These are phyloP conservation scores for Penicillium sp. DNA, from an alignment of 2,329 filamentous ascomycete genomes.

Conservation along the genomic window DNA sequence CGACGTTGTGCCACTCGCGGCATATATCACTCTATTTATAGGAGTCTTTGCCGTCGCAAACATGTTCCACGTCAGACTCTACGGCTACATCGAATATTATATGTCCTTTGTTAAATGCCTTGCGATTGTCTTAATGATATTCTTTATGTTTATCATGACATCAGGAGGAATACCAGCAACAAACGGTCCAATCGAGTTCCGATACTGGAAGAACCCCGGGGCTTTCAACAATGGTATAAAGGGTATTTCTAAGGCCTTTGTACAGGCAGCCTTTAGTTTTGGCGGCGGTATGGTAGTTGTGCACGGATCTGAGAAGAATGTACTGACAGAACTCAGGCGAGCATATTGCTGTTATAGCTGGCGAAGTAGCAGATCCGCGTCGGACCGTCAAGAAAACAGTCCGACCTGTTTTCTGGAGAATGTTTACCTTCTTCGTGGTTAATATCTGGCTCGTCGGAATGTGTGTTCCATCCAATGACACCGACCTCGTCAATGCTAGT, in stretches of 20 bases:
- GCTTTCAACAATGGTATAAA: conserved; percentile 33
- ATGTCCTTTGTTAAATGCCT: conserved; percentile 32
- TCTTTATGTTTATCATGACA: conserved; percentile 37
- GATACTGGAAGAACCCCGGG: conserved; percentile 27
- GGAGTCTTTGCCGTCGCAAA: conserved; percentile 26
- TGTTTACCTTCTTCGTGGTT: conserved; percentile 34
- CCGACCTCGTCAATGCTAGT: conserved; percentile 23
- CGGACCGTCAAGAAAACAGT: conserved; percentile 30
- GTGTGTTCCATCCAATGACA: conserved; percentile 31
- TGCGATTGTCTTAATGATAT: conserved; percentile 32
- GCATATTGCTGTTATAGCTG: conserved; percentile 34
- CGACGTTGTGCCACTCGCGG: conserved; percentile 26
- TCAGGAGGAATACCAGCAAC: conserved; percentile 32
- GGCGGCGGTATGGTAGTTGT: conserved; percentile 19
- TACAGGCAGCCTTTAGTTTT: conserved; percentile 35
- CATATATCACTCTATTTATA: conserved; percentile 34
- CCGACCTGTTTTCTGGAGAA: conserved; percentile 33
- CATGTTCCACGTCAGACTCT: conserved; percentile 26
- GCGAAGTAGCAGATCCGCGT: conserved; percentile 29
- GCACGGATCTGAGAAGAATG: too few species aligned
- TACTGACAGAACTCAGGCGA: conserved; percentile 17
- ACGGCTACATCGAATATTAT: conserved; percentile 31
- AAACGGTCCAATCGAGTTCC: conserved; percentile 32
- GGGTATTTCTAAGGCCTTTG: conserved; percentile 34
- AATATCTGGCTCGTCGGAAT: conserved; percentile 38